Base-by-base conservation (phyloP, 1,284 basidiomycete species). In the Marasmius tenuissimus region DNA sequence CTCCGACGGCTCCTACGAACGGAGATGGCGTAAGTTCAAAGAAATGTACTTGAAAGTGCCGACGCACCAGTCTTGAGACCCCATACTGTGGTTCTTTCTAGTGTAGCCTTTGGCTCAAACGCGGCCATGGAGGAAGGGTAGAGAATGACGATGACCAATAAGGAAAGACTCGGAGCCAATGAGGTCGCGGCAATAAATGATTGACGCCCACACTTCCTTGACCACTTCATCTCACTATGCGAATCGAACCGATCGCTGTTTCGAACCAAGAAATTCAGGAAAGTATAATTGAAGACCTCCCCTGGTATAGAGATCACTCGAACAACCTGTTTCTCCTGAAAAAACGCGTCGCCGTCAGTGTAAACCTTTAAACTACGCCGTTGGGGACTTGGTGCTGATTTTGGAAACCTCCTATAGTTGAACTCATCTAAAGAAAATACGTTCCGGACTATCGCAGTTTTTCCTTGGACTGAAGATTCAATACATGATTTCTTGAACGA, bases 1-100 rank as follows among this genome's bases (percentile, higher is more conserved):
- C 80, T 51, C 94, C 94, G 60, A 93, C 86, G 61, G 82, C 85
- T 47, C 85, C 91, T 60, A 85, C 84, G 38, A 11, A n/a, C 12
- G 20, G 37, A 27, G 27, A 35, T 42, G 16, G 22, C 14, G 20
- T n/a, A 18, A 33, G 11, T 20, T 6, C 33, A 3, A 22, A 2
- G 9, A 12, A 0, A 49, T 1, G 7, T 47, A n/a, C 16, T 37
- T n/a, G 12, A 12, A 52, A 27, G 40, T 34, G 27, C 33, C 8
- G 38, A 35, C 62, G 33, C 51, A 63, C 62, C 62, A 48, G 59
- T 34, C 34, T 63, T 56, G n/a, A 61, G 59, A 53, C 61, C 64
- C 18, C 58, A 54, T 37, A 38, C 55, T 27, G 58, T 50, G 35
- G 61, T 56, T 57, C 61, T 62, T 45, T 61, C 45, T 49, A 62